phyloP scores from a whole-genome alignment of 192 early-diverging fungal species.

The Coemansia sp. region DNA sequence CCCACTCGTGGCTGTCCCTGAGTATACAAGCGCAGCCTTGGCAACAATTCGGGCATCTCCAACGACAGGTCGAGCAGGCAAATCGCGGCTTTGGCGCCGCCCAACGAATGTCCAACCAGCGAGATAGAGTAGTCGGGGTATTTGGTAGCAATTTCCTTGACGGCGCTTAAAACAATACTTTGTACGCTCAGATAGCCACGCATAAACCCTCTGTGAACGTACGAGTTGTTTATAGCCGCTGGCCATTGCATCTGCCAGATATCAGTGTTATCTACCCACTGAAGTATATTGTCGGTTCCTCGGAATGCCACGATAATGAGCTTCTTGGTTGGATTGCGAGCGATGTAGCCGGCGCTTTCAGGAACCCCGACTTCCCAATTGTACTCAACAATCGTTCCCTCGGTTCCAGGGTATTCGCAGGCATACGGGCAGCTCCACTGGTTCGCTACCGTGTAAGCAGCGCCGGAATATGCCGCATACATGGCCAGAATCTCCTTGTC shows the following conservation, averaged over 20 bases:
- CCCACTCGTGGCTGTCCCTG: slow-evolving; percentile 54
- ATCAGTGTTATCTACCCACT: slow-evolving; percentile 45
- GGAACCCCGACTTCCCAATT: slow-evolving; percentile 35
- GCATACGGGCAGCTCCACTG: slow-evolving; percentile 42
- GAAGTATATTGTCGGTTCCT: slow-evolving; percentile 38
- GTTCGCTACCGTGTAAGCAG: slow-evolving; percentile 43
- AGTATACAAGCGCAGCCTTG: slow-evolving; percentile 30
- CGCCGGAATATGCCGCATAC: slow-evolving; percentile 47
- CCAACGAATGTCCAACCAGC: slow-evolving; percentile 50
- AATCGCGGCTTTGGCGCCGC: slow-evolving; percentile 46
- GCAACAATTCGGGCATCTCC: slow-evolving; percentile 15
- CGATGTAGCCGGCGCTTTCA: slow-evolving; percentile 45
- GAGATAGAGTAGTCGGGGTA: slow-evolving; percentile 46
- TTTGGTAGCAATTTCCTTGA: slow-evolving; percentile 12
- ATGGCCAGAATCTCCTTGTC: slow-evolving; percentile 24
- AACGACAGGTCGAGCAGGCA: slow-evolving; percentile 34
- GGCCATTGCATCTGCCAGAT: slow-evolving; percentile 35
- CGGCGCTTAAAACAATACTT: slow-evolving; percentile 12
- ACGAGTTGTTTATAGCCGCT: slow-evolving; percentile 18
- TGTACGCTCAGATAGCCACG: slow-evolving; percentile 34
- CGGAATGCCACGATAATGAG: slow-evolving; percentile 45
- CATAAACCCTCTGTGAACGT: slow-evolving; percentile 52
- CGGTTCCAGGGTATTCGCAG: slow-evolving; percentile 44
- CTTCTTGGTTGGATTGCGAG: slow-evolving; percentile 29
- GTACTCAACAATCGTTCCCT: slow-evolving; percentile 44